Evolutionary conservation across 2,329 filamentous ascomycete species (phyloP).

Genomic region (Aspergillus hortae): DNA sequence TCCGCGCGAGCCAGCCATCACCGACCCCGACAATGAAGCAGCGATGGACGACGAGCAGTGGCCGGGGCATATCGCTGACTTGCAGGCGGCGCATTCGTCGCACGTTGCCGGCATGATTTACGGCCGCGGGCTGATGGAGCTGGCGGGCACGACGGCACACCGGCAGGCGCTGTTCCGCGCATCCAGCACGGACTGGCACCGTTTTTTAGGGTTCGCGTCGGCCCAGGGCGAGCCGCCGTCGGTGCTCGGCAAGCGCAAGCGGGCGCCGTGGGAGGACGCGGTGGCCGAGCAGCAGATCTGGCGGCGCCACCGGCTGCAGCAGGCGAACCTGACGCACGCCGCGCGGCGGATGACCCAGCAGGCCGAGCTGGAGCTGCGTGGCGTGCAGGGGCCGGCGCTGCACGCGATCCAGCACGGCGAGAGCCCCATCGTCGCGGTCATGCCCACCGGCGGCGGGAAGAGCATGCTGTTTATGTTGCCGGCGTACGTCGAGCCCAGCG

Average conservation of each 20-base stretch:
- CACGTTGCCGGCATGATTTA: neutral
- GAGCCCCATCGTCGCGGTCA: neutral
- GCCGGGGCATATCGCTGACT: constrained; percentile 5
- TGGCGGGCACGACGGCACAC: neutral
- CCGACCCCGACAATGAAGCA: neutral
- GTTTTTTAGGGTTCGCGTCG: neutral
- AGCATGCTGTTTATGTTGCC: neutral
- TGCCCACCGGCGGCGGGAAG: neutral
- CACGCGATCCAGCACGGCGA: neutral
- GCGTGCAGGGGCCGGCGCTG: neutral
- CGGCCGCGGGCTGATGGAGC: neutral
- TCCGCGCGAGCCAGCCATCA: neutral
- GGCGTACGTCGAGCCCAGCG: neutral
- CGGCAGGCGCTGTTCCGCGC: neutral
- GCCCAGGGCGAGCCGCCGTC: neutral
- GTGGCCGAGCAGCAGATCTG: neutral
- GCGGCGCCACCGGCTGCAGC: neutral
- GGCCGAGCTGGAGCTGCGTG: neutral
- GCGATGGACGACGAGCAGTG: constrained; percentile 4
- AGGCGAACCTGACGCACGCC: neutral
- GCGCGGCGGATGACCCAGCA: neutral
- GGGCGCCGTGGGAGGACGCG: neutral
- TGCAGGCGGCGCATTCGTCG: neutral
- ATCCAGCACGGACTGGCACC: neutral
- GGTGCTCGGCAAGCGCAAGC: neutral